Percentiles rank a stretch among this genome's conserved stretches.
phyloP scores from a whole-genome alignment of 345 rosid species.

The Citrus cavaleriei region DNA sequence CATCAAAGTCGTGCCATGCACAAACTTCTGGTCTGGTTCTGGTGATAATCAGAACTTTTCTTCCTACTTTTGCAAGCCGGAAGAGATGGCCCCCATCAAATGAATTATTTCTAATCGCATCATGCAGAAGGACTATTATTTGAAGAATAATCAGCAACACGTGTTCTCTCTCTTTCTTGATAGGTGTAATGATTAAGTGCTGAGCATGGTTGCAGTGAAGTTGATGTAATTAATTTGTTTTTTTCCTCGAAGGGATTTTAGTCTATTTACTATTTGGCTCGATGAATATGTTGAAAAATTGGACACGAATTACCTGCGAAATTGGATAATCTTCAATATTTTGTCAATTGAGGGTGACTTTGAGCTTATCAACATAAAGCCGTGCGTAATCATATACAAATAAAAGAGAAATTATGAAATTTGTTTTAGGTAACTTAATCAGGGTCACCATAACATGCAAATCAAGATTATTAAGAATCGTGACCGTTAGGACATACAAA shows the following conservation, averaged over 20 bases:
- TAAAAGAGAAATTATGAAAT: no score
- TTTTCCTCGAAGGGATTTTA: conserved; percentile 6
- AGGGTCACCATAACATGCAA: not conserved
- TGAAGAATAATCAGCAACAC: conserved; percentile 12
- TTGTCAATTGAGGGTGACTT: conserved; percentile 28
- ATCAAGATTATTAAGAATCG: not conserved
- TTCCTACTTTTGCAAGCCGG: conserved; percentile 9
- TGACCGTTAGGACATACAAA: no score
- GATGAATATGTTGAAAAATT: conserved; percentile 19
- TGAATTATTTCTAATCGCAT: conserved; percentile 7
- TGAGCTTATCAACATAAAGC: conserved; percentile 23
- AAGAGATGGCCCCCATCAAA: conserved; percentile 8
- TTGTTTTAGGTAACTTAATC: not conserved
- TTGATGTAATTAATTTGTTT: conserved; percentile 17
- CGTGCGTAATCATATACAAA: not conserved
- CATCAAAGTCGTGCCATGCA: not conserved
- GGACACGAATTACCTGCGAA: conserved; percentile 8
- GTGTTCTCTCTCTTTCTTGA: conserved; percentile 12
- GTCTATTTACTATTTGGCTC: not conserved
- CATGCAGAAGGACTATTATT: not conserved
- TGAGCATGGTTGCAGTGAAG: not conserved
- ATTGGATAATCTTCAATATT: conserved; percentile 6
- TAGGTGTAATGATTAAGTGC: conserved; percentile 13
- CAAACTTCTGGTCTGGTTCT: not conserved
- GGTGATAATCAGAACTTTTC: not conserved